Conservation (phyloP, 2,329 filamentous ascomycete genomes). For the Coniochaeta pulveracea region DNA sequence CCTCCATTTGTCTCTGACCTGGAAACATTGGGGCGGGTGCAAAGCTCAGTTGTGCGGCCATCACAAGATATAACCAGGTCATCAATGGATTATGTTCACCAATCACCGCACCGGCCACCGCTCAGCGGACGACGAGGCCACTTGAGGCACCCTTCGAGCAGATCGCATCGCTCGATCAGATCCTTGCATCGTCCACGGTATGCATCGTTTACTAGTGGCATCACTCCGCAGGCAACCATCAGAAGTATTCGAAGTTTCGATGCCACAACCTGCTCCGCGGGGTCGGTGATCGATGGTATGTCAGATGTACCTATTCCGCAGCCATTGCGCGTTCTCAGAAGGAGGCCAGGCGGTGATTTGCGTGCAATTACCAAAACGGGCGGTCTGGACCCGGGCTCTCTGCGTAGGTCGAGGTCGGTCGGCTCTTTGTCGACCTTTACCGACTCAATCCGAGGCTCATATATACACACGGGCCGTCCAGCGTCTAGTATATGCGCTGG, state of each 20-base stretch:
- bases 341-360: conserved; percentile 66
- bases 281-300: conserved; percentile 31
- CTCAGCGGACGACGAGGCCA: conserved; percentile 25
- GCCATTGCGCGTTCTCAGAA: conserved; percentile 53
- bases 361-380: conserved; percentile 55
- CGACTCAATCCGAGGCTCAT: conserved; percentile 49
- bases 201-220: conserved; percentile 48
- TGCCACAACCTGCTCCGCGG: conserved; percentile 42
- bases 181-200: conserved; percentile 43
- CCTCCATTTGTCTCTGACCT: conserved; percentile 37
- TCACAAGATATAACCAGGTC: conserved; percentile 22
- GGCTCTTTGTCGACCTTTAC: conserved; percentile 49
- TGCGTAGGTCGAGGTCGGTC: conserved; percentile 44
- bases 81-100: conserved; percentile 19
- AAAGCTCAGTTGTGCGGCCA: conserved; percentile 8
- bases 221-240: conserved; percentile 35
- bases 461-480: conserved; percentile 28
- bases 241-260: conserved; percentile 52
- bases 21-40: conserved; percentile 21
- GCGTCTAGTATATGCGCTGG: conserved; percentile 32
- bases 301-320: conserved; percentile 33
- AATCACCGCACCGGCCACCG: conserved; percentile 19
- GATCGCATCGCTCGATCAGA: conserved; percentile 34
- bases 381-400: conserved; percentile 39
- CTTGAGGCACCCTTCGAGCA: conserved; percentile 33